Base-by-base conservation (phyloP, 1,139 yeast genomes). In the Geotrichum europaeum region DNA sequence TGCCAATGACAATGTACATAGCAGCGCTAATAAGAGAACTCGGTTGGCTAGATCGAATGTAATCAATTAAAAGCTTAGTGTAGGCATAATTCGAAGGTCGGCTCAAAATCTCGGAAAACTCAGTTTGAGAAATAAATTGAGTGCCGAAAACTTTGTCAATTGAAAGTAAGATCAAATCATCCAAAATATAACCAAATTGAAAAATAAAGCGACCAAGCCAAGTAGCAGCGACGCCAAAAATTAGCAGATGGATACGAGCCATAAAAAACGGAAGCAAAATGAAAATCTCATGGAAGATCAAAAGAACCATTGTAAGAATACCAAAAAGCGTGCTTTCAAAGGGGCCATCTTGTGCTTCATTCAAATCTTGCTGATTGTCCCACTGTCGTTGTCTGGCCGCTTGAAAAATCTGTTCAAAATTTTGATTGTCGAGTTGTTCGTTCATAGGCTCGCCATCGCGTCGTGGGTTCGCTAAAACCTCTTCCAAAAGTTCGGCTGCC, bases 391-490 rank as follows among this genome's bases (percentile, higher is more conserved):
- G 22, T 40, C 47, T 40, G 47, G 47, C 47, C 5, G 22, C 47
- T 40, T 40, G 22, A 15, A 22, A 22, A 15, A 40, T 40, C 47
- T 40, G 47, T 15, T 40, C 47, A 13, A 36, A 15, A 36, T 36
- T 2, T 2, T 13, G 51, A 18, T 32, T 55, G 67, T 67, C 43
- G 69, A 55, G 56, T n/a, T 66, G 63, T 6, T 62, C 57, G 20
- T 62, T 45, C 3, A 73, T 49, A 6, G 76, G 74, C 4, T 75
- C 75, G 9, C 73, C 66, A 47, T 71, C 60, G 2, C 75, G 22
- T n/a, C 10, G 47, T 15, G n/a, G 47, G 30, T 70, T 72, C 12
- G 43, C 62, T n/a, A 51, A 56, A n/a, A 54, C 22, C 18, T 40
- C 52, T 49, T 55, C 54, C 51, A 60, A 43, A 18, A 60, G 55